phyloP scores from a whole-genome alignment of 768 basidiomycete genomes.

The Podaxis pistillaris region DNA sequence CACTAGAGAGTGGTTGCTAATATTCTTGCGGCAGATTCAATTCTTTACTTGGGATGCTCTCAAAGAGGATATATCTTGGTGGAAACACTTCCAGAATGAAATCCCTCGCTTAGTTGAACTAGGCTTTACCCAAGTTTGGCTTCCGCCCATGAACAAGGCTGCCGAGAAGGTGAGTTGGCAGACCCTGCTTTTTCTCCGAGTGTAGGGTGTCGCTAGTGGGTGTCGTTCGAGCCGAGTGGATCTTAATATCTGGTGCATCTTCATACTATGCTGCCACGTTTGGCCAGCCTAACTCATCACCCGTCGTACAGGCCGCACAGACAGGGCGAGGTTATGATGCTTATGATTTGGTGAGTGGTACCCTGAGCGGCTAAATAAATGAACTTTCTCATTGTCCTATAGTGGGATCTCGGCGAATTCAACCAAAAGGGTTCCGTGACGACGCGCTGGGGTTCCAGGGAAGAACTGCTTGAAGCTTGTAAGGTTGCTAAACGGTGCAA shows the following conservation, averaged over 20 bases:
- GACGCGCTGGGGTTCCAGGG: constrained; percentile 88
- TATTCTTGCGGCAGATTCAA: constrained; percentile 51
- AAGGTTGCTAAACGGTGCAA: constrained; percentile 62
- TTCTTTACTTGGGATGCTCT: constrained; percentile 83
- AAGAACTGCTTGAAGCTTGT: constrained; percentile 73
- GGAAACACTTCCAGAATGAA: constrained; percentile 70
- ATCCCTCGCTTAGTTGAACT: constrained; percentile 60
- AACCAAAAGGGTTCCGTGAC: constrained; percentile 65
- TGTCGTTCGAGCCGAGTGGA: too few species aligned
- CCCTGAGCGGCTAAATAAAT: neutral
- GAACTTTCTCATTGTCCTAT: neutral
- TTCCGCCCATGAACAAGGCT: constrained; percentile 83
- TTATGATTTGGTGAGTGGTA: constrained; percentile 67
- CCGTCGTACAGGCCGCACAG: constrained; percentile 33
- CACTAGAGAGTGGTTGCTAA: too few species aligned
- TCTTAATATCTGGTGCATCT: too few species aligned
- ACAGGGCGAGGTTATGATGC: constrained; percentile 80
- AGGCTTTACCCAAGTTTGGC: constrained; percentile 81
- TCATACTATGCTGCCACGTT: neutral
- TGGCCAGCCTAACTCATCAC: neutral
- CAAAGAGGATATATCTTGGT: constrained; percentile 68
- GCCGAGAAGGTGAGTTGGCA: constrained; percentile 47
- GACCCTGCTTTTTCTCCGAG: neutral
- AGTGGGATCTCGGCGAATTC: constrained; percentile 92
- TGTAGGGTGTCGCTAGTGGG: neutral